A percentile compares a stretch with the other conserved stretches of the same genome.
These are phyloP conservation scores for Aurifilum marmelostoma DNA, from an alignment of 2,329 filamentous ascomycete species.

Conservation along the genomic window DNA sequence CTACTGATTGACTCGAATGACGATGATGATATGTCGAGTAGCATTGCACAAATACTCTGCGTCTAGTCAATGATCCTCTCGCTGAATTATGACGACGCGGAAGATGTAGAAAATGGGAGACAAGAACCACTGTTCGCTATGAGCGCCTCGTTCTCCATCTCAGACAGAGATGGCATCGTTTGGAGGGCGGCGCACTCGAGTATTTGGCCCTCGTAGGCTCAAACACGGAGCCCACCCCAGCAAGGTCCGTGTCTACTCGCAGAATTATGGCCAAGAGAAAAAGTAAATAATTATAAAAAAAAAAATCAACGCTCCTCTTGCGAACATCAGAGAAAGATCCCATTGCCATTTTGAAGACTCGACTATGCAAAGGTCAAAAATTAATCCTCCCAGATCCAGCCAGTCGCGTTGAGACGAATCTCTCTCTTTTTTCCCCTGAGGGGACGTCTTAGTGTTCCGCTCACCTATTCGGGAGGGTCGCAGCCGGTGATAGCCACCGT, in stretches of 20 bases:
- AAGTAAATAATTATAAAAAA: not conserved
- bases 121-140: not conserved
- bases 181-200: no score
- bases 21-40: not conserved
- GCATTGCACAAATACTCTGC: not conserved
- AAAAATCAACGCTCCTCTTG: not conserved
- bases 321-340: not conserved
- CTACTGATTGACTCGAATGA: not conserved
- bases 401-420: conserved; percentile 17
- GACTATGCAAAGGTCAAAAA: not conserved
- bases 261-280: not conserved
- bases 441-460: not conserved
- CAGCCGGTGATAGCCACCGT: conserved; percentile 8
- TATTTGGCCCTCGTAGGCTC: not conserved
- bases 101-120: not conserved
- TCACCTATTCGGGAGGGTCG: conserved; percentile 4
- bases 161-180: not conserved
- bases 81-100: not conserved
- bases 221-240: not conserved
- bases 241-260: no score
- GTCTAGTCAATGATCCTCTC: not conserved
- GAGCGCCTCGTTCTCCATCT: not conserved
- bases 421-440: not conserved
- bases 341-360: not conserved
- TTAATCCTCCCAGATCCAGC: not conserved